phyloP scores from a whole-genome alignment of 2,329 filamentous ascomycete genomes.

The Didymella pomorum region DNA sequence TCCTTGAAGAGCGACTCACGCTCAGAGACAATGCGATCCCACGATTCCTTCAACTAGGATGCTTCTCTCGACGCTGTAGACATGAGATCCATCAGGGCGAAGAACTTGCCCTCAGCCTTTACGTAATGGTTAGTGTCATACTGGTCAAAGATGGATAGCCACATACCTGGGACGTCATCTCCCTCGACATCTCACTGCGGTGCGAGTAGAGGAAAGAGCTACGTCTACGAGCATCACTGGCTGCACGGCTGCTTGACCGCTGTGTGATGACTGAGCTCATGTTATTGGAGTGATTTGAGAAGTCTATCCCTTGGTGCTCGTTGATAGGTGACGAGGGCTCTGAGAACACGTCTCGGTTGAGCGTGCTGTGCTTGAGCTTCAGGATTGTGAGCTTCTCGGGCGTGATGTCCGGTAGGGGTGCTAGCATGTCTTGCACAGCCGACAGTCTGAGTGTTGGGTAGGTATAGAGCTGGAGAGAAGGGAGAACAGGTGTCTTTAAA shows the following conservation, averaged over 20 bases:
- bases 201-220: constrained; percentile 37
- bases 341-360: constrained; percentile 34
- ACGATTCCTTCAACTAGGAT: constrained; percentile 36
- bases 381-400: constrained; percentile 36
- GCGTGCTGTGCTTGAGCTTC: constrained; percentile 32
- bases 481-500: not conserved
- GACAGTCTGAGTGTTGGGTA: constrained; percentile 1
- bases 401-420: constrained; percentile 24
- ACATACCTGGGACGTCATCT: constrained; percentile 30
- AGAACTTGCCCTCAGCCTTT: constrained; percentile 38
- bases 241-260: constrained; percentile 27
- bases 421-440: constrained; percentile 8
- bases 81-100: constrained; percentile 41
- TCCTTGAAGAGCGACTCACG: constrained; percentile 35
- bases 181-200: constrained; percentile 36
- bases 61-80: constrained; percentile 36
- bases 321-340: constrained; percentile 31
- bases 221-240: constrained; percentile 29
- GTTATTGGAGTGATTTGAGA: constrained; percentile 19
- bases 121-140: not conserved
- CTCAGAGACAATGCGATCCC: constrained; percentile 37
- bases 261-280: constrained; percentile 24
- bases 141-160: rapidly evolving
- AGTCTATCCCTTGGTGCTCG: constrained; percentile 24
- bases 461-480: not conserved